Conservation (phyloP, 1,284 basidiomycete genomes). For the Cutaneotrichosporon sp. region DNA sequence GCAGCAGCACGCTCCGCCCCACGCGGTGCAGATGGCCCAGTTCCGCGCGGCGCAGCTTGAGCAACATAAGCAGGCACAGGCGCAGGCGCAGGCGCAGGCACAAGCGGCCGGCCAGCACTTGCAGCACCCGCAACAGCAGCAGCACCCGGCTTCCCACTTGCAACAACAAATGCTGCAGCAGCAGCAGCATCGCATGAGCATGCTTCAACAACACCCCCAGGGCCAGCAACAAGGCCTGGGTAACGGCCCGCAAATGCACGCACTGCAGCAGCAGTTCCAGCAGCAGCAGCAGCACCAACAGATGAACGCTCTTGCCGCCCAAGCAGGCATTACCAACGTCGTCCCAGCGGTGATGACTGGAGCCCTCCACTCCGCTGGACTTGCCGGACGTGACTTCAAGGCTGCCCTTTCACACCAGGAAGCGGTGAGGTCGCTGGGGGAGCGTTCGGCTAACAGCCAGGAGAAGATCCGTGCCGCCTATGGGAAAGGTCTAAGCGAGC, state of each 20-base stretch:
- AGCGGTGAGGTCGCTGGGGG: slow-evolving; percentile 42
- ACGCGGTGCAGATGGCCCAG: slow-evolving; percentile 20
- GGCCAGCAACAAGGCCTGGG: slow-evolving; percentile 14
- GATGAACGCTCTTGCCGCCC: background rate
- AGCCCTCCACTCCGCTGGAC: slow-evolving; percentile 32
- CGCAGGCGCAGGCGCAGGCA: slow-evolving; percentile 21
- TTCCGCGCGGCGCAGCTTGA: slow-evolving; percentile 20
- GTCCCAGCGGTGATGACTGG: slow-evolving; percentile 40
- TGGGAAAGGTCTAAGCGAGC: slow-evolving; percentile 11
- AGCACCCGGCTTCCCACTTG: slow-evolving; percentile 5
- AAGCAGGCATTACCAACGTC: slow-evolving; percentile 23
- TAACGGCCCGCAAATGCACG: slow-evolving; percentile 24
- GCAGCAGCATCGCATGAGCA: slow-evolving; percentile 16
- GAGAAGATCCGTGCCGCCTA: slow-evolving; percentile 32
- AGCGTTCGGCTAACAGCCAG: background rate
- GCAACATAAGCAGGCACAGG: slow-evolving; percentile 23
- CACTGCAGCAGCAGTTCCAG: slow-evolving; percentile 28
- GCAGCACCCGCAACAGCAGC: slow-evolving; percentile 18
- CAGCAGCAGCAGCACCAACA: slow-evolving; percentile 17
- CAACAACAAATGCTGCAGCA: slow-evolving; percentile 25
- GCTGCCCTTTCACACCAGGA: slow-evolving; percentile 18
- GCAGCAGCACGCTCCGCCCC: slow-evolving; percentile 24
- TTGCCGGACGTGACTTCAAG: slow-evolving; percentile 36
- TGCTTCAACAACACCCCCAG: slow-evolving; percentile 13
- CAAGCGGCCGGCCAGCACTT: slow-evolving; percentile 20